Evolutionary conservation across 192 early-diverging fungal species (phyloP), one percentile per base, ranked within the genome.

Genomic region (Gigaspora rosea): DNA sequence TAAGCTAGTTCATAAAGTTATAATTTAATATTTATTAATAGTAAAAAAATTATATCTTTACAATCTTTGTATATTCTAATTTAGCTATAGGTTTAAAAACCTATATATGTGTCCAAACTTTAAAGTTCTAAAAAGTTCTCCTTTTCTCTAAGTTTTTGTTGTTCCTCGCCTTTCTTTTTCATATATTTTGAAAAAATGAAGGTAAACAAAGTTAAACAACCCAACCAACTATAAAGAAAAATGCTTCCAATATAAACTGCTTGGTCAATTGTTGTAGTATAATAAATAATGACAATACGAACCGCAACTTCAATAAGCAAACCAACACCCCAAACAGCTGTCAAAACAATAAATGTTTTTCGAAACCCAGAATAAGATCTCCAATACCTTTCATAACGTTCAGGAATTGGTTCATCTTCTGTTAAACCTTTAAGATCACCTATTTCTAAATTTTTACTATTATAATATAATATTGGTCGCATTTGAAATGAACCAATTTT

Each of bases 401-500:
- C 22, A 22, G 58, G 10, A 10, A 27, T 59, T 8, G 58, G 20
- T 59, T 59, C 58, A 59, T 59, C 58, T 8, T 59, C 58, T 20
- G 58, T 11, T 59, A 27, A 59, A 59, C 22, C 58, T 20, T 74
- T 41, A n/a, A 78, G 80, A 46, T 80, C 48, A 2, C 79, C 73
- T 51, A 81, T 68, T 57, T 82, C 72, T 65, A 85, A 56, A 15
- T 86, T 79, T 51, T 76, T 71, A 32, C 79, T 78, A 54, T 80
- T 78, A 74, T 79, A 79, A 65, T 76, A 82, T 76, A 81, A 75
- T 18, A 86, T 73, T 3, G 85, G 85, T n/a, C 77, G 66, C 59
- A 82, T 50, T 56, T 78, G 66, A 64, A 78, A 80, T 33, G 76
- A 32, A 13, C 78, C 68, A 52, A 76, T 63, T 16, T 66, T 76